Base-by-base conservation (phyloP, 768 basidiomycete species). In the Nidularia pulvinata region DNA sequence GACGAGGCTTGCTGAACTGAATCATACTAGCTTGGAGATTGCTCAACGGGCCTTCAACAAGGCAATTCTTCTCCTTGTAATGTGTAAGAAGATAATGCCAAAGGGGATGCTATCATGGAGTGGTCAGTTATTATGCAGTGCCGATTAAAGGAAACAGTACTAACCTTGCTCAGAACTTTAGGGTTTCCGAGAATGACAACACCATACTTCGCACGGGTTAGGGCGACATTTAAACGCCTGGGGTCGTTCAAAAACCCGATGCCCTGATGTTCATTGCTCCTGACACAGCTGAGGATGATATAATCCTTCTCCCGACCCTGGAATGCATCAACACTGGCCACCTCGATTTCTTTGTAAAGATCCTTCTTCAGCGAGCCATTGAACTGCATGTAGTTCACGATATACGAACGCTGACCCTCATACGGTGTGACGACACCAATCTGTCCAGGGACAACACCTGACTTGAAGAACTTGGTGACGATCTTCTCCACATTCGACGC, bases 131-230 rank as follows among this genome's bases (percentile, higher is more conserved):
- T 25, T 25, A 25, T 25, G 25, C 25, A 25, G 25, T 25, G 25
- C 25, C 13, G 14, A 48, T 5, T 13, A 43, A 51, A 11, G 5
- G 44, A 48, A 51, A 52, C 47, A 50, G 49, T 52, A 62, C 79
- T 39, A 59, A 93, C 96, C 88, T 98, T 99, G 87, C 94, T 97
- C 48, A 99, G 76, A 52, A 99, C 96, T 69, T 98, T 98, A 3
- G 97, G 97, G 68, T 99, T 99, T n/a, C 97, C 97, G n/a, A 99
- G 80, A 62, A 99, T 98, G 48, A 99, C 97, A 7, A 96, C 89
- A 2, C 97, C 97, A 66, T 98, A 99, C 70, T 98, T 98, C 39
- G 97, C 96, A 57, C 97, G 83, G 1, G 97, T 98, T 44, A 99
- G 80, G 25, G 97, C 97, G 48, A 99, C 97, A 63, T 99, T 99